Conservation (phyloP, 805 yeast species). For the Starmerella riodocensis region DNA sequence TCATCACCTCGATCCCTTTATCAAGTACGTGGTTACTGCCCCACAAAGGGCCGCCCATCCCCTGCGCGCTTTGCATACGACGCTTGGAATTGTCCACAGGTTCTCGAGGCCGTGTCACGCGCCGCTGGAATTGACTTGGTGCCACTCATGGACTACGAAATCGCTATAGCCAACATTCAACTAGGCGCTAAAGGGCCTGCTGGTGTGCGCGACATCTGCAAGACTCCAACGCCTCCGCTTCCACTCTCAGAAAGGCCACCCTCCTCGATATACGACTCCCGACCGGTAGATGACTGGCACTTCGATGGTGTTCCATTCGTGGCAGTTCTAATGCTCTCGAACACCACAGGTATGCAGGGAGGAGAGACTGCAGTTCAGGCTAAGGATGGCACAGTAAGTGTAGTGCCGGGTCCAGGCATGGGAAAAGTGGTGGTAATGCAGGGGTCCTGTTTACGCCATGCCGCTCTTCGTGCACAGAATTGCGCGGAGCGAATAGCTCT, state of each 20-base stretch:
- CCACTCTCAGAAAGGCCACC: constrained; percentile 1
- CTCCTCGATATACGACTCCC: constrained; percentile 7
- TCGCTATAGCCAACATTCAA: constrained; percentile 39
- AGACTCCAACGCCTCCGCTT: constrained; percentile 6
- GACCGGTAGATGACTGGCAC: constrained; percentile 51
- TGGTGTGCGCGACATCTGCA: constrained; percentile 9
- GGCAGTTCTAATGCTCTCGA: constrained; percentile 50
- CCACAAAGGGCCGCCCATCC: no score
- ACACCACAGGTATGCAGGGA: constrained; percentile 45
- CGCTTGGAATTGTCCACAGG: constrained; percentile 50
- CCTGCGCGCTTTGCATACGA: constrained; percentile 39
- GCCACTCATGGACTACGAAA: constrained; percentile 44
- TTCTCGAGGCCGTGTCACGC: constrained; percentile 39
- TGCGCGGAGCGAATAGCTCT: constrained; percentile 27
- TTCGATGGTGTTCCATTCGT: constrained; percentile 51
- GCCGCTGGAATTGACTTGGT: constrained; percentile 50
- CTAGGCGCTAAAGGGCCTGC: constrained; percentile 10
- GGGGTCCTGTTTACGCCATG: constrained; percentile 35
- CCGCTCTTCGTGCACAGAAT: constrained; percentile 36
- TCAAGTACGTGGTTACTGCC: constrained; percentile 38
- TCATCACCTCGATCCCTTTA: constrained; percentile 24
- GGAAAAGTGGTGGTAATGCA: constrained; percentile 42
- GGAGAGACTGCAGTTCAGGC: constrained; percentile 40
- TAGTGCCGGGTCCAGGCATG: constrained; percentile 32
- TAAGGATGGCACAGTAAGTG: constrained; percentile 26